phyloP scores from a whole-genome alignment of 345 rosid species.

The Rhizophora apiculata region DNA sequence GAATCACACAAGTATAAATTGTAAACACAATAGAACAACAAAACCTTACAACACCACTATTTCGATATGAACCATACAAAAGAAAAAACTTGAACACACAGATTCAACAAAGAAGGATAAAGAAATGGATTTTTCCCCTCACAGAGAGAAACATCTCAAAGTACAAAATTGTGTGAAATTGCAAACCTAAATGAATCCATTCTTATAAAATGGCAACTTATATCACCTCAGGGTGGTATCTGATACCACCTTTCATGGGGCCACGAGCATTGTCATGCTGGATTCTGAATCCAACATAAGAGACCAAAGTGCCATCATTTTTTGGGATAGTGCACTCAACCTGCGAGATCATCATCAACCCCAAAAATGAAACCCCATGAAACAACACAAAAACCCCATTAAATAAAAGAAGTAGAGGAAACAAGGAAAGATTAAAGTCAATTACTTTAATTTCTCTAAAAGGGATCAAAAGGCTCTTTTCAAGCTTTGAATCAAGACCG shows the following conservation, averaged over 20 bases:
- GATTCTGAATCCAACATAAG: conserved; percentile 26
- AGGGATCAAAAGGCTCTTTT: conserved; percentile 28
- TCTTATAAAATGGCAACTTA: too few species aligned
- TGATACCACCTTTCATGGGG: conserved; percentile 28
- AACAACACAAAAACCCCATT: too few species aligned
- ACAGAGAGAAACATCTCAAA: too few species aligned
- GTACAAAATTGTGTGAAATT: too few species aligned
- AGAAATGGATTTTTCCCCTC: too few species aligned
- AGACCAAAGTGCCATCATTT: conserved; percentile 26
- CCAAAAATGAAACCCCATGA: neutral
- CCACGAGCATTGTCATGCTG: conserved; percentile 34
- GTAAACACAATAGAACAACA: too few species aligned
- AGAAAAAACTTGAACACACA: too few species aligned
- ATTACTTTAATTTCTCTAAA: conserved; percentile 26
- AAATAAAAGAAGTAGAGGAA: neutral
- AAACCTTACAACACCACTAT: too few species aligned
- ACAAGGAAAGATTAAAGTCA: neutral
- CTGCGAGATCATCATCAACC: conserved; percentile 2
- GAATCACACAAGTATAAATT: too few species aligned
- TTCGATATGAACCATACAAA: too few species aligned
- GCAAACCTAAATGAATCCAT: too few species aligned
- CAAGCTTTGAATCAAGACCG: conserved; percentile 29
- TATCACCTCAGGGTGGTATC: conserved; percentile 27
- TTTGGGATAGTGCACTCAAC: conserved; percentile 29
- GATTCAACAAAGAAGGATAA: too few species aligned